Evolutionary conservation across 1,284 basidiomycete genomes (phyloP).

Genomic region (Fomitopsis schrenkii): DNA sequence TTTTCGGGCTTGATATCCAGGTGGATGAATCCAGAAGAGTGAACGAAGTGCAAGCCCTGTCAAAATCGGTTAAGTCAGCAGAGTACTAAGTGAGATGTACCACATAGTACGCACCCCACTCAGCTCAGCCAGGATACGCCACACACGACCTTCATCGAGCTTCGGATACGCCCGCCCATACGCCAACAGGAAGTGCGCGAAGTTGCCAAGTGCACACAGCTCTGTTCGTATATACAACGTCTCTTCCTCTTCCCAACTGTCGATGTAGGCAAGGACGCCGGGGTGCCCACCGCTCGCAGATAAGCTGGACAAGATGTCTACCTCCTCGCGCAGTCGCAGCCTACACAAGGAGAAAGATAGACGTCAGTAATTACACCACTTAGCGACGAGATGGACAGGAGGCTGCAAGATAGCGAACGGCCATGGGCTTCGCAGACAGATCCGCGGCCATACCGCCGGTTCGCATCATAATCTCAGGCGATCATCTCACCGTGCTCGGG

Average conservation of each 20-base stretch:
- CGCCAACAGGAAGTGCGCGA: slow-evolving; percentile 90
- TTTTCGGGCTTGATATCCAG: slow-evolving; percentile 98
- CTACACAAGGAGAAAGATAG: slow-evolving; percentile 34
- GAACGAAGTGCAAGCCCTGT: slow-evolving; percentile 88
- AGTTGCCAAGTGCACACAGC: slow-evolving; percentile 89
- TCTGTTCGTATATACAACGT: slow-evolving; percentile 93
- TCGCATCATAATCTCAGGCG: not conserved
- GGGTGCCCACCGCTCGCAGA: slow-evolving; percentile 42
- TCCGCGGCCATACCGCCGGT: not conserved
- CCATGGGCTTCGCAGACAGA: not conserved
- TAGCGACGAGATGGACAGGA: not conserved
- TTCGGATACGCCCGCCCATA: slow-evolving; percentile 83
- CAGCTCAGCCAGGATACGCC: slow-evolving; percentile 95
- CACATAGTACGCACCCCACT: slow-evolving; percentile 62
- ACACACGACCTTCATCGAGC: slow-evolving; percentile 91
- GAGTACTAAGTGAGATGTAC: slow-evolving; percentile 8
- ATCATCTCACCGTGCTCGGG: slow-evolving; percentile 1
- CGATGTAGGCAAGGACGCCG: slow-evolving; percentile 88
- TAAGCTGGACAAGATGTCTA: slow-evolving; percentile 87
- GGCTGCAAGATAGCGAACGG: not conserved
- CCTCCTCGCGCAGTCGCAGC: slow-evolving; percentile 90
- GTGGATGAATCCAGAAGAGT: slow-evolving; percentile 87
- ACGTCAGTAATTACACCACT: not conserved
- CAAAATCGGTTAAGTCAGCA: not conserved
- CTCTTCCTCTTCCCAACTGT: slow-evolving; percentile 96